Conservation (phyloP, 495 filamentous ascomycete genomes). For the Penicillium canariense region DNA sequence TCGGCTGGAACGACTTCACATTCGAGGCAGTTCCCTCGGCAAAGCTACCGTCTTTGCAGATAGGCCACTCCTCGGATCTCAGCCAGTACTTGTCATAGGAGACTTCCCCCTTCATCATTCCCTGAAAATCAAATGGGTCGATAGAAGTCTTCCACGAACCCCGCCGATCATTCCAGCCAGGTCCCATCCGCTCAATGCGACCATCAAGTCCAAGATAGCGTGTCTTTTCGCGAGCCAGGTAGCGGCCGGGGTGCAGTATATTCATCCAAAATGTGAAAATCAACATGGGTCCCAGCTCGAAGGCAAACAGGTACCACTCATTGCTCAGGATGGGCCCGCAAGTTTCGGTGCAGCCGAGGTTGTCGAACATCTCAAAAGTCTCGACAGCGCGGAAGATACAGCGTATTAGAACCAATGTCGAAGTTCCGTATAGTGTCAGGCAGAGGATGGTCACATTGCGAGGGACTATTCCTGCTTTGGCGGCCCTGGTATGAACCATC, state of each 20-base stretch:
- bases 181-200: conserved; percentile 36
- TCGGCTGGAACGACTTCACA: neutral
- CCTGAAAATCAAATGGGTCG: conserved; percentile 35
- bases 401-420: conserved; percentile 33
- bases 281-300: conserved; percentile 40
- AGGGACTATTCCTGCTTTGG: conserved; percentile 18
- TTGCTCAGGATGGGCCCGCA: conserved; percentile 31
- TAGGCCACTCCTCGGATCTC: conserved; percentile 24
- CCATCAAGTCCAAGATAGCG: conserved; percentile 35
- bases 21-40: conserved; percentile 30
- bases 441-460: conserved; percentile 36
- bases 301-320: conserved; percentile 42
- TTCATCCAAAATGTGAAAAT: conserved; percentile 42
- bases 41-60: conserved; percentile 35
- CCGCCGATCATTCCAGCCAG: conserved; percentile 37
- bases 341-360: conserved; percentile 19
- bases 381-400: conserved; percentile 42
- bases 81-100: conserved; percentile 37
- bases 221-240: conserved; percentile 29
- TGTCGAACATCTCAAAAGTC: conserved; percentile 24
- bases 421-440: conserved; percentile 41
- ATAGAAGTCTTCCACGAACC: conserved; percentile 30
- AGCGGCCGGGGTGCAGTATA: conserved; percentile 33
- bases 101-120: conserved; percentile 24
- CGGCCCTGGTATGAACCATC: conserved; percentile 32